phyloP scores from a whole-genome alignment of 768 basidiomycete genomes.

The Pulveroboletus frians region DNA sequence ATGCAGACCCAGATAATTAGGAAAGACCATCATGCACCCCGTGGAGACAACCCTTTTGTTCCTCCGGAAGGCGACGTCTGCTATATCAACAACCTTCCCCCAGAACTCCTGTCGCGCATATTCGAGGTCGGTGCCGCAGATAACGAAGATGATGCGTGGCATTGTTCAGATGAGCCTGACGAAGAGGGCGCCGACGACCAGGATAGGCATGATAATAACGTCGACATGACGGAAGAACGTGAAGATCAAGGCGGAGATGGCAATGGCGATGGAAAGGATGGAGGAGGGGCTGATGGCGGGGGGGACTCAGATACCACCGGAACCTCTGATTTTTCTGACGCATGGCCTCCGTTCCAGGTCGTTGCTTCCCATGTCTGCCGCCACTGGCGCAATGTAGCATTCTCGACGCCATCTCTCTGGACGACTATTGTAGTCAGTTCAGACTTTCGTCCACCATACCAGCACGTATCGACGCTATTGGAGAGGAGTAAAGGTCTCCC shows the following conservation, averaged over 20 bases:
- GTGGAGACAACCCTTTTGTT: constrained; percentile 44
- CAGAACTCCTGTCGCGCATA: constrained; percentile 53
- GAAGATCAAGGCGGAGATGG: neutral
- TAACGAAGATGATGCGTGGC: constrained; percentile 1
- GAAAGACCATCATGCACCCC: constrained; percentile 16
- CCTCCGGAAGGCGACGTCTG: constrained; percentile 40
- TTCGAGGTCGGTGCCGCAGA: constrained; percentile 45
- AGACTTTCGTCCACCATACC: constrained; percentile 37
- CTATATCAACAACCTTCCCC: constrained; percentile 49
- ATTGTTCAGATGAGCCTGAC: constrained; percentile 10
- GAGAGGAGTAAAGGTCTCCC: constrained; percentile 51
- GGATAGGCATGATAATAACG: neutral
- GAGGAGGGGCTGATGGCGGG: constrained; percentile 1
- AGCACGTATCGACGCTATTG: constrained; percentile 41
- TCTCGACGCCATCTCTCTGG: constrained; percentile 56
- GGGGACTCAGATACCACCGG: constrained; percentile 1
- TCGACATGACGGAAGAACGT: neutral
- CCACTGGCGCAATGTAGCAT: constrained; percentile 51
- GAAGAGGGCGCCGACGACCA: constrained; percentile 31
- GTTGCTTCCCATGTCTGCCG: constrained; percentile 58
- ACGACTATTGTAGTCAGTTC: constrained; percentile 32
- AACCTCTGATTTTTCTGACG: neutral
- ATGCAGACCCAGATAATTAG: constrained; percentile 1
- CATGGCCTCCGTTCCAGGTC: constrained; percentile 41
- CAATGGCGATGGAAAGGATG: neutral